Base-by-base conservation (phyloP, 2,329 filamentous ascomycete species). In the Aschersonia sp. region DNA sequence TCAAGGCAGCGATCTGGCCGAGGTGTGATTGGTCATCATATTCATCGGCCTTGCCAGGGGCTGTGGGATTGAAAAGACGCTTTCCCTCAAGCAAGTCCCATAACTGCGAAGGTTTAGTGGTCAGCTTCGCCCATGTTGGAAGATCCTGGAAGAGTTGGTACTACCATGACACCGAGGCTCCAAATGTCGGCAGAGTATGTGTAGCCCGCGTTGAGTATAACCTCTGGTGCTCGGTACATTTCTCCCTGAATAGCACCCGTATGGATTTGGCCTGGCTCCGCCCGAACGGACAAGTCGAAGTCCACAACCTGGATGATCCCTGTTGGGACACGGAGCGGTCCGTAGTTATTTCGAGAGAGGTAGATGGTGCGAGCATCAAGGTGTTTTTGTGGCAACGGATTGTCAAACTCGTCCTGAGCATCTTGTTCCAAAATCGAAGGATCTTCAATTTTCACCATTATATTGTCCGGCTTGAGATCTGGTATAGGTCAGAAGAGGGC, bases 81-180 rank as follows among this genome's bases (percentile, higher is more conserved):
- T 8, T 37, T 12, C 33, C 33, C 12, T 37, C 33, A 12, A 37
- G 33, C 8, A 37, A 12, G 12, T 37, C 33, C 33, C 33, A 37
- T 8, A 37, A 12, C 33, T 37, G 7, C 33, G 2, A 4, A 37
- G 33, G 33, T 37, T 37, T 3, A 37, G 7, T 3, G 12, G 33
- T 22, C 22, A 22, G 22, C 22, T 22, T 22, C 22, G 22, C 22
- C 2, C 22, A 22, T 22, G 22, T 22, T 22, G 22, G 22, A 22
- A 22, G 2, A 22, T 22, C 22, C 22, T 22, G 22, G 22, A 22
- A 3, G 22, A 22, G 4, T 22, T 22, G 33, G 12, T 37, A 8
- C 52, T 49, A 58, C 56, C 53, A 56, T 48, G 4, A 50, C 52
- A 0, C 55, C 56, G 1, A 56, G 51, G 29, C 53, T 58, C 53